Evolutionary conservation across 345 rosid genomes (phyloP).

Genomic region (Theobroma cacao): DNA sequence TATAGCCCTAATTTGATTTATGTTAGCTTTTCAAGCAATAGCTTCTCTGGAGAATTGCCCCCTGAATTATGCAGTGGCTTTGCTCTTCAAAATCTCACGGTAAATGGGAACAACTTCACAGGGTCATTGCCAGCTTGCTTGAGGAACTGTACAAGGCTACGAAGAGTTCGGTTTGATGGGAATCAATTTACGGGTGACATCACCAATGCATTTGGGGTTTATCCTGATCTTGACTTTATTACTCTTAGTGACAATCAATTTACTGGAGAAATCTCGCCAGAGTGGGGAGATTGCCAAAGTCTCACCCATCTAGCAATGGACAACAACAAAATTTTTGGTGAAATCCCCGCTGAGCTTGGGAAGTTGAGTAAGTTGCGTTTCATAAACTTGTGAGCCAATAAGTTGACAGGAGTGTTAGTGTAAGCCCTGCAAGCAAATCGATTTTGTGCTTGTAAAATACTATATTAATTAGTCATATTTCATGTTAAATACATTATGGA

Average conservation of each 20-base stretch:
- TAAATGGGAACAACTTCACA: slow-evolving; percentile 41
- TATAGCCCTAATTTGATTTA: slow-evolving; percentile 25
- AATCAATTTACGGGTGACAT: slow-evolving; percentile 56
- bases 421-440: too few relatives aligned
- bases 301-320: too few relatives aligned
- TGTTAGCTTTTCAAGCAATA: slow-evolving; percentile 52
- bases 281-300: slow-evolving; percentile 64
- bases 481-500: too few relatives aligned
- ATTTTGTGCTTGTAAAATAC: too few relatives aligned
- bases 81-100: slow-evolving; percentile 26
- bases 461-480: too few relatives aligned
- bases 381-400: too few relatives aligned
- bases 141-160: slow-evolving; percentile 38
- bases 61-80: too few relatives aligned
- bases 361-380: too few relatives aligned
- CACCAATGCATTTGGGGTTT: slow-evolving; percentile 45
- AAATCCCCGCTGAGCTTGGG: too few relatives aligned
- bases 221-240: slow-evolving; percentile 40
- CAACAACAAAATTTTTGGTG: too few relatives aligned
- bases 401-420: too few relatives aligned
- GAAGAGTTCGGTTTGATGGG: slow-evolving; percentile 36
- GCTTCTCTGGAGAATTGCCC: slow-evolving; percentile 55
- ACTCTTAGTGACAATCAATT: slow-evolving; percentile 43
- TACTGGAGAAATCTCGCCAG: slow-evolving; percentile 42
- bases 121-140: too few relatives aligned